Evolutionary conservation across 1,284 basidiomycete species (phyloP).

Genomic region (Athelia sp.): DNA sequence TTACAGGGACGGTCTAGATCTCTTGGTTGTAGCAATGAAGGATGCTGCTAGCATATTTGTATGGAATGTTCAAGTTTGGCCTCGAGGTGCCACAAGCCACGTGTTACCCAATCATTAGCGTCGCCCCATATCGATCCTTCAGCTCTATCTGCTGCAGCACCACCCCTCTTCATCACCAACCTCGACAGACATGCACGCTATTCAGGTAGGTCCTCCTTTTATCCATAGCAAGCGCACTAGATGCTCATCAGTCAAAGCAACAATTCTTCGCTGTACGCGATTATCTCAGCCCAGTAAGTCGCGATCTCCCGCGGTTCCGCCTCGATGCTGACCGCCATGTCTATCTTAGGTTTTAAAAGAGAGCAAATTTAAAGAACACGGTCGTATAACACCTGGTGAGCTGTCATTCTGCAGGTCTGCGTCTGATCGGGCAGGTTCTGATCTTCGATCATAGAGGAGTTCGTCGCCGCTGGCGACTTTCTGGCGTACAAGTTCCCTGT

Average conservation of each 20-base stretch:
- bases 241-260: conserved; percentile 40
- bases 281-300: conserved; percentile 86
- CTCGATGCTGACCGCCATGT: conserved; percentile 9
- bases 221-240: neutral
- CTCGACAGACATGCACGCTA: conserved; percentile 54
- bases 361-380: conserved; percentile 99
- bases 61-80: no score
- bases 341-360: conserved; percentile 82
- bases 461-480: conserved; percentile 93
- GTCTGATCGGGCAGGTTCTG: conserved; percentile 10
- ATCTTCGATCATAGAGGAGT: conserved; percentile 68
- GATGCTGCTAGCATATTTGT: no score
- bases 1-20: no score
- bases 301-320: conserved; percentile 3
- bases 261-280: conserved; percentile 96
- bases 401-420: conserved; percentile 10
- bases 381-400: conserved; percentile 91
- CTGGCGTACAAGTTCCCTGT: conserved; percentile 94
- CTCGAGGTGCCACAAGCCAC: no score
- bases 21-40: no score
- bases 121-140: neutral
- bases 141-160: neutral
- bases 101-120: no score
- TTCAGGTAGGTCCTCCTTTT: conserved; percentile 44
- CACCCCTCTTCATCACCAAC: neutral